Percentiles rank a stretch among this genome's conserved stretches.
These are phyloP conservation scores for Letharia columbiana DNA, from an alignment of 495 filamentous ascomycete genomes.

Conservation along the genomic window DNA sequence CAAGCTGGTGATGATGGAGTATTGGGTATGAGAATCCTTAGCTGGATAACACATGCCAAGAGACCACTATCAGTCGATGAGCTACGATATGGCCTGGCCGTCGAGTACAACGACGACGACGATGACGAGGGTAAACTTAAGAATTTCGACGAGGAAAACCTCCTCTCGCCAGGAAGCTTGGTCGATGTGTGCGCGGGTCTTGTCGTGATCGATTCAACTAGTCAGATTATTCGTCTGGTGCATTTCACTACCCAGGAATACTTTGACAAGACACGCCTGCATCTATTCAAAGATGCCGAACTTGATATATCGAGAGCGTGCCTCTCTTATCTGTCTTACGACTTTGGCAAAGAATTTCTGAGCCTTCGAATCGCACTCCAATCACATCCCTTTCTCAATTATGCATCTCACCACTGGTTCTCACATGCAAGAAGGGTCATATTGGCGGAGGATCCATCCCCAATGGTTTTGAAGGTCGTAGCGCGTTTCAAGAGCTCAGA, in stretches of 20 bases:
- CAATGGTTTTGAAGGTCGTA: background rate
- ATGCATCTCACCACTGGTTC: constrained; percentile 6
- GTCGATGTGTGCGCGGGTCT: constrained; percentile 30
- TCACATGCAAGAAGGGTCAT: background rate
- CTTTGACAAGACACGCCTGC: constrained; percentile 18
- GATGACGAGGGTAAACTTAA: background rate
- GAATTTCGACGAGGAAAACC: constrained; percentile 33
- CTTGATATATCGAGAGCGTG: constrained; percentile 20
- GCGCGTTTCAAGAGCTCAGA: background rate
- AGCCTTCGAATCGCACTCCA: background rate
- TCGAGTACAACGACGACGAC: constrained; percentile 23
- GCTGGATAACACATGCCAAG: constrained; percentile 21
- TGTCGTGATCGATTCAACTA: constrained; percentile 27
- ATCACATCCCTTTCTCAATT: background rate
- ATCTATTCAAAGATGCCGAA: constrained; percentile 16
- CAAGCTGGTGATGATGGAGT: constrained; percentile 13
- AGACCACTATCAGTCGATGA: constrained; percentile 18
- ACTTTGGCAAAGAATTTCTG: background rate
- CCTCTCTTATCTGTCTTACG: constrained; percentile 20
- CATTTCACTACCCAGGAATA: constrained; percentile 30
- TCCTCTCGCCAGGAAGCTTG: constrained; percentile 33
- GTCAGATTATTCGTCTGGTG: constrained; percentile 26
- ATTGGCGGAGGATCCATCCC: background rate
- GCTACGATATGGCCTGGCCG: constrained; percentile 33
- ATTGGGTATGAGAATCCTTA: constrained; percentile 13